Conservation (phyloP, 202 grass and related monocot genomes). For the Schoenoplectus triqueter region DNA sequence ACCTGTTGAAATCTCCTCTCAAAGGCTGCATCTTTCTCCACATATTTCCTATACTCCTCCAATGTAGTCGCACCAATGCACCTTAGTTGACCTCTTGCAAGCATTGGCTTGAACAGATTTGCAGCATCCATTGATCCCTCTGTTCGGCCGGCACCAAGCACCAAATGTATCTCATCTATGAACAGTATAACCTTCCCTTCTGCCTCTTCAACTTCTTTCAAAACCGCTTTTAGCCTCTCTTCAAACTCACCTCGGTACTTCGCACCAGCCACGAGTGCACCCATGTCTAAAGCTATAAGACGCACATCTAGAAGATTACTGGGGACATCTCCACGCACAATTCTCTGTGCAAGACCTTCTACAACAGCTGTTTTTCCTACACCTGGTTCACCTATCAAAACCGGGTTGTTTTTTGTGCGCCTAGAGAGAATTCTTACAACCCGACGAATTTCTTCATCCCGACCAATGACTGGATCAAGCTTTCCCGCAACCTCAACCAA, state of each 20-base stretch:
- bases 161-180: constrained; percentile 64
- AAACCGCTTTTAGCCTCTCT: constrained; percentile 60
- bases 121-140: constrained; percentile 62
- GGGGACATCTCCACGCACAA: constrained; percentile 58
- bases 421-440: constrained; percentile 65
- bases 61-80: constrained; percentile 68
- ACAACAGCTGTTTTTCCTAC: constrained; percentile 70
- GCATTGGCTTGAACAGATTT: constrained; percentile 66
- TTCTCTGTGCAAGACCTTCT: constrained; percentile 64
- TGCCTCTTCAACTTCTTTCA: constrained; percentile 60
- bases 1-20: constrained; percentile 70
- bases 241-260: constrained; percentile 72
- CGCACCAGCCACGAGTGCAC: constrained; percentile 58
- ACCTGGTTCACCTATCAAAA: constrained; percentile 66
- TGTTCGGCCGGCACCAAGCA: constrained; percentile 52
- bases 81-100: constrained; percentile 58
- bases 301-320: constrained; percentile 55
- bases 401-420: constrained; percentile 70
- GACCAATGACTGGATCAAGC: constrained; percentile 65
- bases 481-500: constrained; percentile 56
- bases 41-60: constrained; percentile 67
- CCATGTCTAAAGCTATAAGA: constrained; percentile 62
- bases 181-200: constrained; percentile 58
- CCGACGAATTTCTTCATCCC: constrained; percentile 66
- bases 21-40: constrained; percentile 74